Base-by-base conservation (phyloP, 257 asterid genomes). In the Capsicum rhomboideum region DNA sequence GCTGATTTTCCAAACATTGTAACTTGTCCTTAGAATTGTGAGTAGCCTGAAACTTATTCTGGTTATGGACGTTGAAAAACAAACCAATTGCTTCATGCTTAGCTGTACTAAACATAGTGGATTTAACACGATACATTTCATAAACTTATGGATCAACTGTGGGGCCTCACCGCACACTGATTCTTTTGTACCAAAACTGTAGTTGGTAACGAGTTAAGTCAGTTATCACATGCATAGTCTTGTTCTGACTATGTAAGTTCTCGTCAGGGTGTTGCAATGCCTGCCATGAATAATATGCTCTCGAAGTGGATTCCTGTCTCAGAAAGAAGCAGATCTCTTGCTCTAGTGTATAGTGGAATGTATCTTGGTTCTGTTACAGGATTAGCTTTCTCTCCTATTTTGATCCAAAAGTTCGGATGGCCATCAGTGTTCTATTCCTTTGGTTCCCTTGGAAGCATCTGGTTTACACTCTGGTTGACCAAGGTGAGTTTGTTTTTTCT, bases 321-420 rank as follows among this genome's bases (percentile, higher is more conserved):
- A 0, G 99, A 96, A 90, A 92, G 99, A 90, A 96, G 99, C 96
- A 93, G 99, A 92, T 97, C 98, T 78, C 96, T 97, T 80, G 96
- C 98, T 20, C 92, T 97, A 58, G 99, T 95, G 37, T 96, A 96
- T 91, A 96, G 99, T 55, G 99, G 99, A 87, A 96, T 96, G 99
- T 96, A 97, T 89, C 98, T 97, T 86, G 99, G 99, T 82, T 97
- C 98, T 42, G 99, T 95, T 83, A 92, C 93, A 52, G 99, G 98
- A 18, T 93, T 97, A 91, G 98, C 93, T 3, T 52, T 92, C 78
- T 97, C 99, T 86, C 98, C 99, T 61, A 21, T 85, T 23, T 85
- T 97, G 86, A 97, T 97, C 93, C 93, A 94, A 82, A 92, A 86
- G 69, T 92, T 91, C 20, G 98, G 98, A 72, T 96, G 99, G 99